Conservation (phyloP, 2,329 filamentous ascomycete species). For the Ophiocordyceps polyrhachis-furcata region DNA sequence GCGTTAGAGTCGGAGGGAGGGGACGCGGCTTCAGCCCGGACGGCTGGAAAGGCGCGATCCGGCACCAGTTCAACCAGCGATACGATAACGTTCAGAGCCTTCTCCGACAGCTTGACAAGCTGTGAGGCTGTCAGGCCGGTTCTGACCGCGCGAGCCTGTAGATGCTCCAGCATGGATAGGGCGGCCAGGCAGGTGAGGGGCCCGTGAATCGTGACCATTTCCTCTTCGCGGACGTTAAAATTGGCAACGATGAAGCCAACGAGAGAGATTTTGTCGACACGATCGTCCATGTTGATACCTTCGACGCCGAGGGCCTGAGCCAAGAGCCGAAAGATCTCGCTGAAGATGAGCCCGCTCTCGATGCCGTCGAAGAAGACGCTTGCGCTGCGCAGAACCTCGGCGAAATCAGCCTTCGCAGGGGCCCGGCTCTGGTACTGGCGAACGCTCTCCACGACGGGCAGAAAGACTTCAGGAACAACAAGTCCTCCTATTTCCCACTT, state of each 20-base stretch:
- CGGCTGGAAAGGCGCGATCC: slow-evolving; percentile 35
- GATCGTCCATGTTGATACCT: slow-evolving; percentile 23
- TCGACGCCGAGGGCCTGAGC: slow-evolving; percentile 36
- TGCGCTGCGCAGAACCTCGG: slow-evolving; percentile 79
- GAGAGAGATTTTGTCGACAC: slow-evolving; percentile 47
- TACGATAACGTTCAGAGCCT: slow-evolving; percentile 29
- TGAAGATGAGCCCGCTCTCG: slow-evolving; percentile 84
- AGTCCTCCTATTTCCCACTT: slow-evolving; percentile 91
- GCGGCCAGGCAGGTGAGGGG: slow-evolving; percentile 42
- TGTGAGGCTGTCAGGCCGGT: slow-evolving; percentile 15
- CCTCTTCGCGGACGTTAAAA: slow-evolving; percentile 90
- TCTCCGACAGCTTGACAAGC: slow-evolving; percentile 11
- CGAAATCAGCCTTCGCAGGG: slow-evolving; percentile 49
- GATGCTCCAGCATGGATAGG: slow-evolving; percentile 46
- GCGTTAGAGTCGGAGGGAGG: slow-evolving; percentile 9
- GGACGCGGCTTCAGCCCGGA: slow-evolving; percentile 1
- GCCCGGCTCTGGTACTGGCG: slow-evolving; percentile 51
- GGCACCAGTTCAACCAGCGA: slow-evolving; percentile 45
- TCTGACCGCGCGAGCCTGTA: slow-evolving; percentile 18
- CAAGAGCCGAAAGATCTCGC: slow-evolving; percentile 55
- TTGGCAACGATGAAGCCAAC: slow-evolving; percentile 67
- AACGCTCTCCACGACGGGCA: slow-evolving; percentile 68
- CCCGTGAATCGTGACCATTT: slow-evolving; percentile 78
- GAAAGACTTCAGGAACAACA: slow-evolving; percentile 73
- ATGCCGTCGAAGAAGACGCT: slow-evolving; percentile 96